Evolutionary conservation across 768 basidiomycete species (phyloP).

Genomic region (Myochromella boudieri): DNA sequence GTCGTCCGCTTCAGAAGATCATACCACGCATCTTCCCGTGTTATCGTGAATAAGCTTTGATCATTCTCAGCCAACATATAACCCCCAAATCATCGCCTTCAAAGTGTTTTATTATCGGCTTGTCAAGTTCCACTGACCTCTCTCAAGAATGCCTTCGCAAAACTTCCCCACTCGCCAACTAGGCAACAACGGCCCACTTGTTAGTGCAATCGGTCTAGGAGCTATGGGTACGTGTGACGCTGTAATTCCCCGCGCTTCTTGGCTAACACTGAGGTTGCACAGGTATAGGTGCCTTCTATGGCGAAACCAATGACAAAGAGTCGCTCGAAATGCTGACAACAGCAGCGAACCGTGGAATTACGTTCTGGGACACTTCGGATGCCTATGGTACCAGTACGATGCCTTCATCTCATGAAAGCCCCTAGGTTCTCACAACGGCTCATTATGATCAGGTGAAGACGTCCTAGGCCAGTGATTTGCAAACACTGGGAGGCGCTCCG

Average conservation of each 20-base stretch:
- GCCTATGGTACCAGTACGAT: slow-evolving; percentile 46
- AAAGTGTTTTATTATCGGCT: no score
- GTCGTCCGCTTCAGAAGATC: no score
- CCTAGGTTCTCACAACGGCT: slow-evolving; percentile 26
- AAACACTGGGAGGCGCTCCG: slow-evolving; percentile 45
- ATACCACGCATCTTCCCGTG: no score
- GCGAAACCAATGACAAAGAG: slow-evolving; percentile 17
- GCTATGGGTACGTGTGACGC: slow-evolving; percentile 23
- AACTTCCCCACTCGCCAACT: slow-evolving; percentile 21
- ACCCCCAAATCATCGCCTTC: no score
- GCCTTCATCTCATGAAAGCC: slow-evolving; percentile 18
- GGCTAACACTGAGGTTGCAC: slow-evolving; percentile 4
- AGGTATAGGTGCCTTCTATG: slow-evolving; percentile 21
- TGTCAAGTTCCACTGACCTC: no score
- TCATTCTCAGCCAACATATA: no score
- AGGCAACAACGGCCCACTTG: slow-evolving; percentile 24
- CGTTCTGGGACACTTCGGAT: slow-evolving; percentile 50
- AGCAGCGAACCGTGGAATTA: slow-evolving; percentile 25
- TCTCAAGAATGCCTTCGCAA: no score
- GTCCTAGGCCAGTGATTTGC: slow-evolving; percentile 38
- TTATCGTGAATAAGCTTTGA: no score
- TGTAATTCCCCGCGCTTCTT: neutral
- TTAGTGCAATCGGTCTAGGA: slow-evolving; percentile 27
- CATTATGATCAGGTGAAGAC: slow-evolving; percentile 8
- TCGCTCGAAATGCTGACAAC: slow-evolving; percentile 18